A percentile compares a stretch with the other conserved stretches of the same genome.
Conservation (phyloP, 805 yeast species). For the Pichia insulana region DNA sequence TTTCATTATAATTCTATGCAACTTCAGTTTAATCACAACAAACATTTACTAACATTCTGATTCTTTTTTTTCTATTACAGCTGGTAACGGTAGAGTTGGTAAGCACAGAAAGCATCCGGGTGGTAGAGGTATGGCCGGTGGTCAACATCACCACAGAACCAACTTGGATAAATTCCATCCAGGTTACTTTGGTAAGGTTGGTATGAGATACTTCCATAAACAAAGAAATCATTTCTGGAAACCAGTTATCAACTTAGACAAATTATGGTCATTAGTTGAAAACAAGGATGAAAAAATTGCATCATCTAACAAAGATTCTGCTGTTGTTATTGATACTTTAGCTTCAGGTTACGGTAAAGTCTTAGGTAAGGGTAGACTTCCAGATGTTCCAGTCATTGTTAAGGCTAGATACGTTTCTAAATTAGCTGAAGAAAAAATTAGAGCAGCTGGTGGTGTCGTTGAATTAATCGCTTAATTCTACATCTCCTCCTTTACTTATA, state of each 20-base stretch:
- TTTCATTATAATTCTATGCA: neutral
- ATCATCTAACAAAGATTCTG: slow-evolving; percentile 77
- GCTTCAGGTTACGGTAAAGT: slow-evolving; percentile 99
- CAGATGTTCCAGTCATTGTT: slow-evolving; percentile 96
- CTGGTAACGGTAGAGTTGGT: slow-evolving; percentile 99
- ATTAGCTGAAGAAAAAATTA: slow-evolving; percentile 99
- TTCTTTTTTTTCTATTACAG: slow-evolving; percentile 33
- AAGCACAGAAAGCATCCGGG: slow-evolving; percentile 99
- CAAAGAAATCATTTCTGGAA: slow-evolving; percentile 93
- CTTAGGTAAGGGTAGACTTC: slow-evolving; percentile 98
- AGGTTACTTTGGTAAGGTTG: slow-evolving; percentile 99
- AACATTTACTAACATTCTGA: slow-evolving; percentile 12
- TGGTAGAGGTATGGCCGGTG: slow-evolving; percentile 99
- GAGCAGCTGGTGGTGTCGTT: slow-evolving; percentile 99
- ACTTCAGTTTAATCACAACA: neutral
- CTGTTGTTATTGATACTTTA: slow-evolving; percentile 98
- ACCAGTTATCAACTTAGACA: slow-evolving; percentile 97
- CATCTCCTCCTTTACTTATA: neutral
- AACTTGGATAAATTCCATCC: slow-evolving; percentile 99
- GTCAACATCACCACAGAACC: slow-evolving; percentile 99
- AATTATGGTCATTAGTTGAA: slow-evolving; percentile 95
- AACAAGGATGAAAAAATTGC: slow-evolving; percentile 90
- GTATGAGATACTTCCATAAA: slow-evolving; percentile 99
- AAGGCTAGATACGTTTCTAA: slow-evolving; percentile 99
- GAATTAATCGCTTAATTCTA: slow-evolving; percentile 87